A percentile compares a stretch with the other conserved stretches of the same genome.
Conservation (phyloP, 148 eudicot genomes). For the Pouteria glomerata region DNA sequence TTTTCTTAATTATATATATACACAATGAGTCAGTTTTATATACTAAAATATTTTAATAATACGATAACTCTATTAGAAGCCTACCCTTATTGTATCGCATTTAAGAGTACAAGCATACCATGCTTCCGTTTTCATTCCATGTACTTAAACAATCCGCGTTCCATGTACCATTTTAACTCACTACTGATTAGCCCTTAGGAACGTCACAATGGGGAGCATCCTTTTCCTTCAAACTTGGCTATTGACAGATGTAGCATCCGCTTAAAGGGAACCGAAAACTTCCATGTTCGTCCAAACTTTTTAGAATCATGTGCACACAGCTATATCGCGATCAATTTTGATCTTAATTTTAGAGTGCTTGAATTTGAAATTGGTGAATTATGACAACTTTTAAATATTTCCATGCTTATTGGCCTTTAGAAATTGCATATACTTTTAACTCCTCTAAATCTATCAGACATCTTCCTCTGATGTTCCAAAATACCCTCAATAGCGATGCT, state of each 20-base stretch:
- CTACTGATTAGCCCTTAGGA: not conserved
- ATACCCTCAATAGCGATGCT: too few species aligned
- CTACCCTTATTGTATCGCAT: too few species aligned
- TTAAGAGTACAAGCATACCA: too few species aligned
- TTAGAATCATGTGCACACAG: not conserved
- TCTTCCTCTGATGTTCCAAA: not conserved
- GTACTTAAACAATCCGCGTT: too few species aligned
- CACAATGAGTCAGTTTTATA: too few species aligned
- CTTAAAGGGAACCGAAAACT: too few species aligned
- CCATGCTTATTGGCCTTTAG: not conserved
- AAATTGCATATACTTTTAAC: not conserved
- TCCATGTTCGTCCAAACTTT: not conserved
- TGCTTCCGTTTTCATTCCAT: too few species aligned
- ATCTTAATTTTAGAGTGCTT: not conserved
- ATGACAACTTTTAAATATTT: not conserved
- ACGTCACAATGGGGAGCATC: not conserved
- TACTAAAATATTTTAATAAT: too few species aligned
- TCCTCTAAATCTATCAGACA: not conserved
- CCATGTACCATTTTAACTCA: too few species aligned
- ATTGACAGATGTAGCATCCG: too few species aligned
- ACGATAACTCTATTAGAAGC: too few species aligned
- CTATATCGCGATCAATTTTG: not conserved
- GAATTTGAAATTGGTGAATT: not conserved
- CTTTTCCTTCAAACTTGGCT: not conserved
- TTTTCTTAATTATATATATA: too few species aligned